A percentile compares a stretch with the other conserved stretches of the same genome.
Evolutionary conservation across 108 stramenopile species (phyloP).

Genomic region (Pseudonitzschia pungens): DNA sequence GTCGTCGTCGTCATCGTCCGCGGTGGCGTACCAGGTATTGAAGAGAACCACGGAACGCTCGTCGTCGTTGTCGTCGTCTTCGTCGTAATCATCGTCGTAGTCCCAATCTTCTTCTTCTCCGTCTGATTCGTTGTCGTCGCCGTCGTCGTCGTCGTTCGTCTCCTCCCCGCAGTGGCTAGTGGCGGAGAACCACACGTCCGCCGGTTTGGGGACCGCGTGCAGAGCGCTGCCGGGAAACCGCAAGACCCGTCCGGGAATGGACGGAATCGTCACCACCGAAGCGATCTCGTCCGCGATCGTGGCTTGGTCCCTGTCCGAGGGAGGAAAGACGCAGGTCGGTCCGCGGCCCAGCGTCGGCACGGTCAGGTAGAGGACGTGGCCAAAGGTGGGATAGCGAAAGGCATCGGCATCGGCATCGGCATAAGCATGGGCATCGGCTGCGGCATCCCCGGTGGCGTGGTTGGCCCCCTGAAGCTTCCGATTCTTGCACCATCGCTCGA

Average conservation of each 20-base stretch:
- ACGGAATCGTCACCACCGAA: slow-evolving; percentile 52
- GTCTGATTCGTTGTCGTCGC: too few relatives aligned
- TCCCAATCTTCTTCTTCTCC: slow-evolving; percentile 1
- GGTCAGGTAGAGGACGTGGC: slow-evolving; percentile 58
- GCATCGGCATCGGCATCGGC: slow-evolving; percentile 10
- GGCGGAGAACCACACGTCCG: slow-evolving; percentile 43
- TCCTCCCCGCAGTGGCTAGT: background rate
- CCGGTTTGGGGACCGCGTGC: slow-evolving; percentile 66
- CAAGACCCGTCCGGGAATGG: slow-evolving; percentile 50
- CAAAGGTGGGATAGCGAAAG: slow-evolving; percentile 41
- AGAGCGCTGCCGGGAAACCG: slow-evolving; percentile 58
- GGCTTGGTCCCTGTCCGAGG: slow-evolving; percentile 2
- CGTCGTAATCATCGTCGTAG: background rate
- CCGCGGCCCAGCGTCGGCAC: slow-evolving; percentile 25
- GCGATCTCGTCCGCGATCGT: background rate
- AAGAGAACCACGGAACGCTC: slow-evolving; percentile 13
- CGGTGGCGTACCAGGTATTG: background rate
- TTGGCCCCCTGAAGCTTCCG: too few relatives aligned
- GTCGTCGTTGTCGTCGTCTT: slow-evolving; percentile 7
- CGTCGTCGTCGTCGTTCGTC: background rate
- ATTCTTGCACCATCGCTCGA: slow-evolving; percentile 30
- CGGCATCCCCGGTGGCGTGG: too few relatives aligned
- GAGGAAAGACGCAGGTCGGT: slow-evolving; percentile 46
- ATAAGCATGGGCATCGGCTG: background rate
- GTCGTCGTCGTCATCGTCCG: background rate